Evolutionary conservation across 805 yeast genomes (phyloP), one percentile per base, ranked within the genome.

Genomic region (Pichia cabralensis): DNA sequence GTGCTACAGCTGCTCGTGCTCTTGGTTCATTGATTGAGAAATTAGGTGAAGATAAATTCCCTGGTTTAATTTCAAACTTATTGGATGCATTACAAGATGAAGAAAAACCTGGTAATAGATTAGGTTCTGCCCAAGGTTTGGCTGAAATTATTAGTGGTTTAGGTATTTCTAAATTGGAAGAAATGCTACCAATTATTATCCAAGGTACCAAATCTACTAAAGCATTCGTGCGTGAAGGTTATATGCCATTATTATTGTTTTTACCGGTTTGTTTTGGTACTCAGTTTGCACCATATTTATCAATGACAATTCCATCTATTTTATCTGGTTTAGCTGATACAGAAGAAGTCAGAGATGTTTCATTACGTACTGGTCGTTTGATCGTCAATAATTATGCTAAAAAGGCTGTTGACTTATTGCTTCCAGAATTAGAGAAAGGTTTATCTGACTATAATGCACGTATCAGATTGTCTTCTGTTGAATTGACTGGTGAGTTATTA

Each of bases 1-100:
- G 97, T 55, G 94, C 97, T 2, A 92, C 96, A 15, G 97, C 97
- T 17, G 88, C 96, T 15, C 76, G 96, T 60, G 98, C 98, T 0
- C 63, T 92, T 33, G 99, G 99, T 46, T 85, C 96, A 0, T 67
- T 92, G 42, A 96, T 94, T 31, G 97, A 92, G 56, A 89, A 88
- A 55, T 67, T 92, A 26, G 99, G 99, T 36, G 99, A 92, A 60
- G 95, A 84, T 30, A 79, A 75, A 46, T 88, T 92, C 84, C 96
- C 98, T 23, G 81, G 74, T 26, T 74, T 92, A 54, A 81, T 92
- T 46, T 83, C 94, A 30, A 74, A 86, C 39, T 69, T 92, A 42
- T 52, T 89, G 34, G 72, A 64, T 31, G 80, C 92, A 1, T 67
- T 92, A 41, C 71, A 76, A 49, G 96, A 88, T 52, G 85, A 79